Evolutionary conservation across 176 grass and related monocot genomes (phyloP).

Genomic region (Canna indica): DNA sequence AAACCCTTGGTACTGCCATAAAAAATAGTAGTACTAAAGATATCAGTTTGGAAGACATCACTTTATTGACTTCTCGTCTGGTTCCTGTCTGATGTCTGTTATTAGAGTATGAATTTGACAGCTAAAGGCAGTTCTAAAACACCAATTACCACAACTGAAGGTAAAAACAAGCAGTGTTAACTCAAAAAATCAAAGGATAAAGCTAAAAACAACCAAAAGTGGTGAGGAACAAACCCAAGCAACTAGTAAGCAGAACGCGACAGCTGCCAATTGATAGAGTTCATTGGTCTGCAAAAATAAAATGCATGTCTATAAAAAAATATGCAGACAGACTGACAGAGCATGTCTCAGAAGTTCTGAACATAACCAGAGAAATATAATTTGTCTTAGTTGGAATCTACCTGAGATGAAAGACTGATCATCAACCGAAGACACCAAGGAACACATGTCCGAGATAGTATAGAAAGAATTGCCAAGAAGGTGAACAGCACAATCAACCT

Average conservation of each 20-base stretch:
- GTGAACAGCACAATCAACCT: conserved; percentile 75
- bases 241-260: conserved; percentile 97
- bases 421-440: conserved; percentile 99
- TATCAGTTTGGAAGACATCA: neutral
- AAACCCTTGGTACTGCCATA: neutral
- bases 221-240: conserved; percentile 75
- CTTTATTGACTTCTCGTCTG: neutral
- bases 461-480: conserved; percentile 83
- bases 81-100: neutral
- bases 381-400: conserved; percentile 15
- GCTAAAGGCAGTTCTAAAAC: no score
- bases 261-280: conserved; percentile 89
- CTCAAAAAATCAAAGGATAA: neutral
- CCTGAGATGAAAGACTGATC: conserved; percentile 97
- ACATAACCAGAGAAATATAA: neutral
- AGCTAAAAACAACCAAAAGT: conserved; percentile 3
- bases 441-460: conserved; percentile 67
- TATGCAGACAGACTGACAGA: neutral
- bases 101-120: neutral
- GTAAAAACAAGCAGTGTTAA: neutral
- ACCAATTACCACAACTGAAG: neutral
- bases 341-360: conserved; percentile 4
- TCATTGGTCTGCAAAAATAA: conserved; percentile 82
- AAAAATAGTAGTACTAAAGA: neutral
- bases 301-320: conserved; percentile 17